These are phyloP conservation scores for Akebia trifoliata DNA, from an alignment of 164 flowering plant genomes.

Conservation along the genomic window DNA sequence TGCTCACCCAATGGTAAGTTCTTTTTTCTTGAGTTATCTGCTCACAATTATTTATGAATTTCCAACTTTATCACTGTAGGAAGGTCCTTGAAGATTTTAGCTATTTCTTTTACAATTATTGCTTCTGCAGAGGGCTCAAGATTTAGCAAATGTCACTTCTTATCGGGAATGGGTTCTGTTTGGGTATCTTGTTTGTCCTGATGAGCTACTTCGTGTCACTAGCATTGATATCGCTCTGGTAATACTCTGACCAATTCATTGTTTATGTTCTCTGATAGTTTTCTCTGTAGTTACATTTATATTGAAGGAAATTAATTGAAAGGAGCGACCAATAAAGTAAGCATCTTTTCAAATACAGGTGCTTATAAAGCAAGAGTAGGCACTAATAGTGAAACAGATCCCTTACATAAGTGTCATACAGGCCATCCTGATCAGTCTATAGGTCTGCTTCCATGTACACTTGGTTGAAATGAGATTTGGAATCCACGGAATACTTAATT, in stretches of 20 bases:
- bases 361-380: too few relatives aligned
- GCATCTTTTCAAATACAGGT: too few relatives aligned
- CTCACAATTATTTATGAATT: background rate
- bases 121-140: constrained; percentile 92
- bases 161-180: constrained; percentile 92
- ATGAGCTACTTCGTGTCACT: constrained; percentile 93
- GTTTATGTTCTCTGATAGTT: background rate
- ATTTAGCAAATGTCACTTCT: constrained; percentile 85
- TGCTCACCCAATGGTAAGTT: constrained; percentile 92
- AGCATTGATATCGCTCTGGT: constrained; percentile 99
- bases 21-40: background rate
- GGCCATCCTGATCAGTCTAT: too few relatives aligned
- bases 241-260: constrained; percentile 9
- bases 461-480: too few relatives aligned
- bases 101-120: too few relatives aligned
- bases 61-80: background rate
- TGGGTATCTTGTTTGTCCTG: constrained; percentile 98
- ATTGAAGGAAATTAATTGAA: background rate
- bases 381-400: too few relatives aligned
- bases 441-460: too few relatives aligned
- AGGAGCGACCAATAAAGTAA: too few relatives aligned
- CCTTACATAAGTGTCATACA: too few relatives aligned
- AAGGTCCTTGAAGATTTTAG: too few relatives aligned
- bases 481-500: too few relatives aligned
- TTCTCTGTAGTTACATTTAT: background rate